Conservation (phyloP, 202 grass and related monocot species). For the Setaria italica region DNA sequence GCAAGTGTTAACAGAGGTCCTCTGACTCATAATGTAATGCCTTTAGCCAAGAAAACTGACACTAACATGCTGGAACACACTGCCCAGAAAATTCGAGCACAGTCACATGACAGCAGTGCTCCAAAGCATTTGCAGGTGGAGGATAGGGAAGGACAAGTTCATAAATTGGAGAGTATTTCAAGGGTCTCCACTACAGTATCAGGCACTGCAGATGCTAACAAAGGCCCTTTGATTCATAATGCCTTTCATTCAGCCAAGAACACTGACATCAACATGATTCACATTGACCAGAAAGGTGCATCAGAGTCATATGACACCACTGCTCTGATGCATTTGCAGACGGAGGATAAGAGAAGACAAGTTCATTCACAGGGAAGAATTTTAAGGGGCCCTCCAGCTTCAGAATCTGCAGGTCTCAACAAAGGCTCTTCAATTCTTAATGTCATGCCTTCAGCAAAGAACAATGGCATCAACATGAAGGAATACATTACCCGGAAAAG, state of each 20-base stretch:
- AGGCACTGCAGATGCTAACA: slow-evolving; percentile 38
- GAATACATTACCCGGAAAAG: slow-evolving; percentile 8
- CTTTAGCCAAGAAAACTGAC: slow-evolving; percentile 31
- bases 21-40: slow-evolving; percentile 15
- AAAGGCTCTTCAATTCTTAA: slow-evolving; percentile 29
- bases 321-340: slow-evolving; percentile 41
- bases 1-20: slow-evolving; percentile 15
- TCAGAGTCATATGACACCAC: slow-evolving; percentile 36
- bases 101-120: slow-evolving; percentile 39
- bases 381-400: slow-evolving; percentile 4
- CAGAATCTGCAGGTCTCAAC: slow-evolving; percentile 37
- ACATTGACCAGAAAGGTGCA: neutral
- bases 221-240: slow-evolving; percentile 18
- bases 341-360: slow-evolving; percentile 57
- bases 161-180: slow-evolving; percentile 39
- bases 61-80: slow-evolving; percentile 34
- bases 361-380: slow-evolving; percentile 40
- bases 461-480: slow-evolving; percentile 34
- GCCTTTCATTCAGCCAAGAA: slow-evolving; percentile 19
- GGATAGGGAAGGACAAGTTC: slow-evolving; percentile 55
- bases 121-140: slow-evolving; percentile 41
- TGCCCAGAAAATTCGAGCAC: neutral
- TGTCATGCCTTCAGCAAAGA: slow-evolving; percentile 32
- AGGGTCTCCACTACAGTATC: slow-evolving; percentile 5
- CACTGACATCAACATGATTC: slow-evolving; percentile 39